phyloP scores from a whole-genome alignment of 192 early-diverging fungal species.

The Piromyces sp. region DNA sequence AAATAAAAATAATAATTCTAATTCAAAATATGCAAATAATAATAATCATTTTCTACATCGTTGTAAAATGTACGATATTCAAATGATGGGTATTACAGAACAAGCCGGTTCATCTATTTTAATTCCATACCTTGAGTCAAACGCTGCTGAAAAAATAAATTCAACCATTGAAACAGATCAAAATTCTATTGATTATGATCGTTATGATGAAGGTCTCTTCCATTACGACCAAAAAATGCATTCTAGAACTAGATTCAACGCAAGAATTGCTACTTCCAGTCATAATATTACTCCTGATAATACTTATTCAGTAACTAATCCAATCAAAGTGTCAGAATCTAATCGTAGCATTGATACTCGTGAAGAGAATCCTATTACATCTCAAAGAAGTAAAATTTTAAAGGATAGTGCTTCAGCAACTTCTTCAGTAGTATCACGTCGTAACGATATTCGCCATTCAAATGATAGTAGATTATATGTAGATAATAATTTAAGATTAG shows the following conservation, averaged over 20 bases:
- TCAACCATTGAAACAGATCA: background rate
- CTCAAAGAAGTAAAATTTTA: background rate
- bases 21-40: background rate
- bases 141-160: background rate
- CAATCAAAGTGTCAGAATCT: background rate
- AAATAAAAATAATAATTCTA: conserved; percentile 19
- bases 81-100: conserved; percentile 62
- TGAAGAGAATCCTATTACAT: background rate
- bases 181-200: background rate
- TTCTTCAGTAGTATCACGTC: background rate
- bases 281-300: background rate
- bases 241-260: background rate
- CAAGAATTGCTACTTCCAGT: background rate
- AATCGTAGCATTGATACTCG: background rate
- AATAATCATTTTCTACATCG: conserved; percentile 42
- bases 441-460: background rate
- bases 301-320: background rate
- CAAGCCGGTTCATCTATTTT: conserved; percentile 30
- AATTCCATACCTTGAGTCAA: conserved; percentile 22
- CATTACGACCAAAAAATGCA: background rate
- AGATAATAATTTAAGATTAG: background rate
- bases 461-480: background rate
- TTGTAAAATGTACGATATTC: conserved; percentile 71
- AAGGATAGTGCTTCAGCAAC: background rate
- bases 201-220: background rate